These are phyloP conservation scores for Aegilops umbellulata DNA, from an alignment of 176 grass and related monocot species.

Conservation along the genomic window DNA sequence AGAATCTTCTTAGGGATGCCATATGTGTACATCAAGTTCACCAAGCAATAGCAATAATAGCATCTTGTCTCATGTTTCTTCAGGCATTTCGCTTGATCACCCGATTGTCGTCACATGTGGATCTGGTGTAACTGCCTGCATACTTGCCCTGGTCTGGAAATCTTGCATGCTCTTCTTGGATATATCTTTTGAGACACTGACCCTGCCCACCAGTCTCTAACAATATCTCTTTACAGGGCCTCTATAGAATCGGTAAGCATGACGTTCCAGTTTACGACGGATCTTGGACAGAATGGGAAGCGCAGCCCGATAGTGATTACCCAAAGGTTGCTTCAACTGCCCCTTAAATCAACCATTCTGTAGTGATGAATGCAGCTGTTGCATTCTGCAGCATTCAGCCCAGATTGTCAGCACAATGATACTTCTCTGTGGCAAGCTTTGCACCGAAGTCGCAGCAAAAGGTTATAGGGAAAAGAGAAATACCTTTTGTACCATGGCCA, in stretches of 20 bases:
- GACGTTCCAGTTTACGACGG: slow-evolving; percentile 86
- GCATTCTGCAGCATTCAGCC: neutral
- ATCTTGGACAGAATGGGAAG: slow-evolving; percentile 81
- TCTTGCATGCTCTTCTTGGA: neutral
- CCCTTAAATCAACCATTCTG: slow-evolving; percentile 32
- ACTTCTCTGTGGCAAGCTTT: neutral
- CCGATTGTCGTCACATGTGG: slow-evolving; percentile 62
- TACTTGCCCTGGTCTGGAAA: slow-evolving; percentile 61
- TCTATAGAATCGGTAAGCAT: slow-evolving; percentile 58
- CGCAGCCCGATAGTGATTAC: slow-evolving; percentile 40
- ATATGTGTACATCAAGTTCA: slow-evolving; percentile 7
- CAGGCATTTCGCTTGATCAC: slow-evolving; percentile 48
- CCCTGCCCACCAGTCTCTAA: neutral
- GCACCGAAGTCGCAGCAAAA: neutral
- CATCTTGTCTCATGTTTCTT: slow-evolving; percentile 1
- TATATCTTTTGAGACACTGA: neutral
- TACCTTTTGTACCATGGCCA: neutral
- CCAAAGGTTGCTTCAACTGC: slow-evolving; percentile 45
- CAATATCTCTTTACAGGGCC: slow-evolving; percentile 42
- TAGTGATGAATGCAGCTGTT: neutral
- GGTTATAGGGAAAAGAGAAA: neutral
- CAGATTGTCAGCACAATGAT: neutral
- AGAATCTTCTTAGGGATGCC: neutral
- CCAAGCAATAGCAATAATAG: neutral
- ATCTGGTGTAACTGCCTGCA: slow-evolving; percentile 79